phyloP scores from a whole-genome alignment of 176 grass and related monocot species.

The Dendrocalamus sinicus region DNA sequence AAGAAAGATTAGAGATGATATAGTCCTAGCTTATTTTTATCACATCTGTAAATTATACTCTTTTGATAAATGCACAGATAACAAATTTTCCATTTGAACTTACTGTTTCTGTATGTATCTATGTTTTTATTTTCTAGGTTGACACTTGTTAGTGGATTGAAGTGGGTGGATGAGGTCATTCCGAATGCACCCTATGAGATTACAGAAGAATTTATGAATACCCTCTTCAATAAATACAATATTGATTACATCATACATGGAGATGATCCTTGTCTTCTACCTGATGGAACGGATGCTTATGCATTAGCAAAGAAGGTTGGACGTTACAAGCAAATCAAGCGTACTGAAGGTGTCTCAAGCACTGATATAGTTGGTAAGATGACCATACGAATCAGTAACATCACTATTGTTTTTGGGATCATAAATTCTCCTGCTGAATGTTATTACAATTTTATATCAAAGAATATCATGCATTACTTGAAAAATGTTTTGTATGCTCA shows the following conservation, averaged over 20 bases:
- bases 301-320: constrained; percentile 81
- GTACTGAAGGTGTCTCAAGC: constrained; percentile 90
- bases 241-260: constrained; percentile 92
- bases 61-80: background rate
- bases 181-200: constrained; percentile 84
- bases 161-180: constrained; percentile 94
- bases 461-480: background rate
- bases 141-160: constrained; percentile 83
- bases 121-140: constrained; percentile 53
- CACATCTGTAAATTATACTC: background rate
- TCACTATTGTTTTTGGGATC: constrained; percentile 15
- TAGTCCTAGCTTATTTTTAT: background rate
- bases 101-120: background rate
- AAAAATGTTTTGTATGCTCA: constrained; percentile 29
- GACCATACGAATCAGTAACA: constrained; percentile 19
- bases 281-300: constrained; percentile 90
- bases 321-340: constrained; percentile 94
- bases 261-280: constrained; percentile 90
- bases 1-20: background rate
- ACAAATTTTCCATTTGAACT: background rate
- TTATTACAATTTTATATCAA: constrained; percentile 12
- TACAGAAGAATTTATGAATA: constrained; percentile 90
- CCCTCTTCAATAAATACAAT: constrained; percentile 84
- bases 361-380: constrained; percentile 88
- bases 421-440: background rate